These are phyloP conservation scores for Lentinula guzmanii DNA, from an alignment of 768 basidiomycete species.

Conservation along the genomic window DNA sequence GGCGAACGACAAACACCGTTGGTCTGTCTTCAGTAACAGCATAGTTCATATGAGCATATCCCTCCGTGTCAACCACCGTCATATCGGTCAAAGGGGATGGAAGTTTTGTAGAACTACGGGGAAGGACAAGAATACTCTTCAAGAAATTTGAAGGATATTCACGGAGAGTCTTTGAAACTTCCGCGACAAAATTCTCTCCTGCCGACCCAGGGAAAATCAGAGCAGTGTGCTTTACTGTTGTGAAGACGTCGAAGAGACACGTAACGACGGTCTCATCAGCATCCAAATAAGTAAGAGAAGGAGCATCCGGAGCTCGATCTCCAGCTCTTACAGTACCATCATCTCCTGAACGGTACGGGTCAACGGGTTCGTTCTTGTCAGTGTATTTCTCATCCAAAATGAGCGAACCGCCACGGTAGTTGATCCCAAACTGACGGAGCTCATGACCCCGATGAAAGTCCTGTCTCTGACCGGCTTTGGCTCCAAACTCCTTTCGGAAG, in stretches of 20 bases:
- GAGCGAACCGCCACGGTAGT: conserved; percentile 37
- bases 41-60: conserved; percentile 1
- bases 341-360: conserved; percentile 8
- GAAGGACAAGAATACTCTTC: not conserved
- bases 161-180: not conserved
- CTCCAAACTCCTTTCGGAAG: conserved; percentile 16
- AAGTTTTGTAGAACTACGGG: not conserved
- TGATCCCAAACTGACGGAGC: conserved; percentile 34
- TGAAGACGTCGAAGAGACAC: conserved; percentile 22
- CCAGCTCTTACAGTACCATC: conserved; percentile 20
- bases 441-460: conserved; percentile 8
- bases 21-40: conserved; percentile 9
- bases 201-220: conserved; percentile 19
- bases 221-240: conserved; percentile 19
- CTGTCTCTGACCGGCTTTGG: not conserved
- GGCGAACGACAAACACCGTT: conserved; percentile 30
- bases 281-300: conserved; percentile 14
- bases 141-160: not conserved
- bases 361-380: conserved; percentile 9
- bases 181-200: not conserved
- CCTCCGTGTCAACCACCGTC: conserved; percentile 1
- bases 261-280: not conserved
- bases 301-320: conserved; percentile 30
- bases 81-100: not conserved
- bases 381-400: conserved; percentile 24